These are phyloP conservation scores for Sphaerulina vaccinii DNA, from an alignment of 2,329 filamentous ascomycete species.

Conservation along the genomic window DNA sequence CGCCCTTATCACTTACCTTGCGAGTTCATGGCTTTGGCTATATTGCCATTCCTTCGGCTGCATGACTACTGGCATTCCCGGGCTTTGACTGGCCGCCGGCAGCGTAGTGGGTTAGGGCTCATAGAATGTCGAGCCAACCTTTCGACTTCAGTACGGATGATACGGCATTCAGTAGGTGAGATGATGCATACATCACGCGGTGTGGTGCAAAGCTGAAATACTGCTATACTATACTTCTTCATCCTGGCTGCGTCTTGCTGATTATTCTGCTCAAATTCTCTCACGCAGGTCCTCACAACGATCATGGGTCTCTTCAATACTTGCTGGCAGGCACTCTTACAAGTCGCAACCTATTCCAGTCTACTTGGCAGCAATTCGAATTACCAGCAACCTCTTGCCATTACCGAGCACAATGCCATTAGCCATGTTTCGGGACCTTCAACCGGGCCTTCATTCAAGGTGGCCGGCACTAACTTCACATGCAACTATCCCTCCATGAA, in stretches of 20 bases:
- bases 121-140: neutral
- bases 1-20: neutral
- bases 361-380: slow-evolving; percentile 5
- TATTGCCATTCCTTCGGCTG: neutral
- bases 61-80: neutral
- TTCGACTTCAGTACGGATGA: neutral
- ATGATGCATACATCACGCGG: neutral
- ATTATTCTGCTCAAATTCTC: neutral
- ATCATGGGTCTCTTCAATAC: slow-evolving; percentile 22
- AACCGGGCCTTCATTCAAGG: slow-evolving; percentile 15
- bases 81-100: neutral
- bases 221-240: neutral
- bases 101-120: neutral
- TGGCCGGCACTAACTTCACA: slow-evolving; percentile 21
- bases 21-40: neutral
- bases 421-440: slow-evolving; percentile 1
- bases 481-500: slow-evolving; percentile 20
- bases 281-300: neutral
- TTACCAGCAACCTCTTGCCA: slow-evolving; percentile 12
- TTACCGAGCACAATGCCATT: neutral
- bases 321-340: slow-evolving; percentile 21
- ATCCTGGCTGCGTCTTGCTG: neutral
- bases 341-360: slow-evolving; percentile 12
- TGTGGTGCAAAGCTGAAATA: neutral
- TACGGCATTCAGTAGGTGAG: neutral